These are phyloP conservation scores for Aspergillus chevalieri DNA, from an alignment of 2,329 filamentous ascomycete species.

Conservation along the genomic window DNA sequence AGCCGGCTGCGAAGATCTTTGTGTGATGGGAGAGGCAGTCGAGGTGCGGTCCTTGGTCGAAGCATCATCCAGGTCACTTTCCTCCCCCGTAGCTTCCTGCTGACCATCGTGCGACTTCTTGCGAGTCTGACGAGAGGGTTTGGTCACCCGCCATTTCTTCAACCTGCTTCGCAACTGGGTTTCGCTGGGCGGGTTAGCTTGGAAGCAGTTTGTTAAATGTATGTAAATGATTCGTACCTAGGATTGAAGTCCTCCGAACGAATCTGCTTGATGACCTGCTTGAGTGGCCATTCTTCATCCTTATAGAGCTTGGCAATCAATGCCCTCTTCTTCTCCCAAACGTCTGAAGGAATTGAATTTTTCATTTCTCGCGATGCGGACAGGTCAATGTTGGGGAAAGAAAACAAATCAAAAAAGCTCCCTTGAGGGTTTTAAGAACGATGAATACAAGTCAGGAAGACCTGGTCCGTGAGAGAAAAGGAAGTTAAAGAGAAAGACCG, in stretches of 20 bases:
- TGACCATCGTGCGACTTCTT: conserved; percentile 29
- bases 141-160: conserved; percentile 42
- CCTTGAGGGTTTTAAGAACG: neutral
- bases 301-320: conserved; percentile 38
- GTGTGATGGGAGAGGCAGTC: conserved; percentile 9
- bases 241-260: conserved; percentile 38
- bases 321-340: conserved; percentile 40
- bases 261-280: conserved; percentile 41
- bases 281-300: conserved; percentile 41
- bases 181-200: conserved; percentile 26
- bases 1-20: conserved; percentile 4
- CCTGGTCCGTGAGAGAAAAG: neutral
- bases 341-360: conserved; percentile 37
- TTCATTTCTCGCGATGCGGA: conserved; percentile 26
- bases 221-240: conserved; percentile 26
- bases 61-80: conserved; percentile 14
- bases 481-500: conserved; percentile 1
- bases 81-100: conserved; percentile 13
- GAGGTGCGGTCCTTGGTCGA: conserved; percentile 10
- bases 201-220: neutral
- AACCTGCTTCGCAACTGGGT: conserved; percentile 40
- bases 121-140: conserved; percentile 38
- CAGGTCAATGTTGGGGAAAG: neutral
- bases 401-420: no score
- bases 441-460: neutral